Base-by-base conservation (phyloP, 495 filamentous ascomycete genomes). In the Geopyxis carbonaria region DNA sequence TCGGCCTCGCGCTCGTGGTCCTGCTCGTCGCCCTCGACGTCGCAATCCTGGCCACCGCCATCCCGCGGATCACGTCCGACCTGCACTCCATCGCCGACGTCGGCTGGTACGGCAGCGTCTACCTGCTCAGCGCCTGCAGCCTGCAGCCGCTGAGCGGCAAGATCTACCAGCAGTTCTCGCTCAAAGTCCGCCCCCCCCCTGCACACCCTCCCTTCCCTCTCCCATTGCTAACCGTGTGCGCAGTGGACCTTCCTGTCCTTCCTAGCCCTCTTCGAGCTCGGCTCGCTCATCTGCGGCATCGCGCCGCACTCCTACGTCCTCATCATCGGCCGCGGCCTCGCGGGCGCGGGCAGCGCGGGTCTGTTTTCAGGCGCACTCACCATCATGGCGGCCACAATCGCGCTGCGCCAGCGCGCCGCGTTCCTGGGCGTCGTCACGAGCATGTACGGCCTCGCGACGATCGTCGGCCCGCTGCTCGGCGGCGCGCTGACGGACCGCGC, bases 321-420 rank as follows among this genome's bases (percentile, higher is more conserved):
- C 41, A 78, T 79, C 33, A 47, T 74, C 35, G 74, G 75, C 22
- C 65, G 75, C 20, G 70, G 70, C 8, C 61, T 76, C 21, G 64
- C 69, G n/a, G 75, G 75, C 15, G 21, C 69, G 27, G 73, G 69
- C 0, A 61, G 63, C 9, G 68, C 68, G 21, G 57, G 67, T 30
- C 66, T 35, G 61, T 61, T 13, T 38, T 74, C 19, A 69, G 74
- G 44, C 42, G 68, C n/a, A 72, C 66, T 91, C 32, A 68, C 85
- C 42, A 89, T 93, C 53, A 66, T 92, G 15, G 69, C 74, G 21
- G 69, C 78, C 48, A 73, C 72, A 15, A 74, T 92, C 0, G 80
- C 82, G 0, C 63, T 91, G 0, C 58, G 56, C 3, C 69, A 73
- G 38, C 66, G 85, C 2, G 81, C 85, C 32, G 48, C 63, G 2